A percentile compares a stretch with the other conserved stretches of the same genome.
phyloP scores from a whole-genome alignment of 164 flowering plant species.

The Buxus sempervirens region DNA sequence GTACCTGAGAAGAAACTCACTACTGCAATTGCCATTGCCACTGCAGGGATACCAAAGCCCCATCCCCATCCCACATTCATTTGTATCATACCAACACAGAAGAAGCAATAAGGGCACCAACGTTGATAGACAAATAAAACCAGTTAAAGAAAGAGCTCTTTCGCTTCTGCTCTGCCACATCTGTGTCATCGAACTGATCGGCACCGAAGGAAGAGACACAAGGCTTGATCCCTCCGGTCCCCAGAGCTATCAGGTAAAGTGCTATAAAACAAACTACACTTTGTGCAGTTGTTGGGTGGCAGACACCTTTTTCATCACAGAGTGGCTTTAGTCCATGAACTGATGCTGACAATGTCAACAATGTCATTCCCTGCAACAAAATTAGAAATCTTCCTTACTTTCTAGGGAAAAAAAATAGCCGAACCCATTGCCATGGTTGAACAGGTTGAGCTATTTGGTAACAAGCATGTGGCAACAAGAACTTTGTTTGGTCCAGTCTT shows the following conservation, averaged over 20 bases:
- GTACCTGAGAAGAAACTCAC: conserved; percentile 33
- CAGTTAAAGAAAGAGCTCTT: conserved; percentile 39
- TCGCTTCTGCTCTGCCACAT: conserved; percentile 26
- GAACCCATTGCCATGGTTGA: background rate
- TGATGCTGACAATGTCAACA: conserved; percentile 31
- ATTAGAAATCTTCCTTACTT: no score
- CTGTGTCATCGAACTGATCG: conserved; percentile 33
- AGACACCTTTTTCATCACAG: conserved; percentile 19
- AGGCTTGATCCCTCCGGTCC: conserved; percentile 38
- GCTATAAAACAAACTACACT: conserved; percentile 17
- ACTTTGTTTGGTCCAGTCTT: conserved; percentile 8
- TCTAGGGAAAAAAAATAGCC: no score
- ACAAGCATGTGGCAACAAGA: no score
- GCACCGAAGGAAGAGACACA: conserved; percentile 38
- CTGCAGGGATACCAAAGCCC: conserved; percentile 48
- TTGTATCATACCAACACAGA: conserved; percentile 42
- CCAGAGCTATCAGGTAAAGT: conserved; percentile 29
- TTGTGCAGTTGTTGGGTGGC: conserved; percentile 17
- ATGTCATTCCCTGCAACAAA: conserved; percentile 35
- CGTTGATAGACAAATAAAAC: conserved; percentile 43
- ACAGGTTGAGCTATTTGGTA: background rate
- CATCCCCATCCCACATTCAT: conserved; percentile 42
- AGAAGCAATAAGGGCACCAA: conserved; percentile 43
- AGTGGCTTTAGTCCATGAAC: conserved; percentile 28
- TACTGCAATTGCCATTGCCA: conserved; percentile 40